phyloP scores from a whole-genome alignment of 2,329 filamentous ascomycete species.

The Hypomyces perniciosus region DNA sequence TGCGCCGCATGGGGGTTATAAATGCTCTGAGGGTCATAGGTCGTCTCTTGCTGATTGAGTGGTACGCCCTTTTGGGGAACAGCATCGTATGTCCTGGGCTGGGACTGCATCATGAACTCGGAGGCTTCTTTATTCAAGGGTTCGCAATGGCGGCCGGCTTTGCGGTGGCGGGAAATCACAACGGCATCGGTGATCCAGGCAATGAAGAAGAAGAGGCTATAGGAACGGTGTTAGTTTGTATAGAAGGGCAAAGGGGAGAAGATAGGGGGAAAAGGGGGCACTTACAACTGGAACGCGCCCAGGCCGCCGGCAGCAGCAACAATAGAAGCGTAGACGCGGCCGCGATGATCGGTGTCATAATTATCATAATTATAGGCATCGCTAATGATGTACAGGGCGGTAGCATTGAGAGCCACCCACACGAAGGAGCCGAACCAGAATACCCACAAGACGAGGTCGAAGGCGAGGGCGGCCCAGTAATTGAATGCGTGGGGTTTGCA shows the following conservation, averaged over 20 bases:
- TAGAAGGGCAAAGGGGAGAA: fast-evolving
- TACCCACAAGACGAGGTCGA: conserved; percentile 46
- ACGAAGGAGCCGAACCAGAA: conserved; percentile 47
- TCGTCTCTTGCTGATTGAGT: conserved; percentile 12
- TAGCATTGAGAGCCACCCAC: conserved; percentile 32
- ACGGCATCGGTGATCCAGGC: conserved; percentile 37
- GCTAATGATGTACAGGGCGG: conserved; percentile 12
- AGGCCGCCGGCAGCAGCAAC: conserved; percentile 33
- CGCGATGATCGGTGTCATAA: background rate
- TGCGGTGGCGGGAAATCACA: conserved; percentile 38
- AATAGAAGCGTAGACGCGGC: conserved; percentile 22
- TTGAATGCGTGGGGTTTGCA: conserved; percentile 41
- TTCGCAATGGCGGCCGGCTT: conserved; percentile 34
- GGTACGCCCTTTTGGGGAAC: conserved; percentile 14
- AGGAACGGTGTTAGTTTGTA: background rate
- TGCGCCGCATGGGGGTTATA: background rate
- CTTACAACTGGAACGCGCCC: conserved; percentile 40
- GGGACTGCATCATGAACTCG: conserved; percentile 10
- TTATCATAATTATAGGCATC: background rate
- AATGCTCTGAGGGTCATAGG: conserved; percentile 13
- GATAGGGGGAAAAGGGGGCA: background rate
- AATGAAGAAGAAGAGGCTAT: conserved; percentile 38
- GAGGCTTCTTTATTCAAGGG: conserved; percentile 18
- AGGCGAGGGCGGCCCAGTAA: conserved; percentile 45
- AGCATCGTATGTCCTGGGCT: conserved; percentile 9